Evolutionary conservation across 345 rosid genomes (phyloP).

Genomic region (Eucalyptus tenuipes): DNA sequence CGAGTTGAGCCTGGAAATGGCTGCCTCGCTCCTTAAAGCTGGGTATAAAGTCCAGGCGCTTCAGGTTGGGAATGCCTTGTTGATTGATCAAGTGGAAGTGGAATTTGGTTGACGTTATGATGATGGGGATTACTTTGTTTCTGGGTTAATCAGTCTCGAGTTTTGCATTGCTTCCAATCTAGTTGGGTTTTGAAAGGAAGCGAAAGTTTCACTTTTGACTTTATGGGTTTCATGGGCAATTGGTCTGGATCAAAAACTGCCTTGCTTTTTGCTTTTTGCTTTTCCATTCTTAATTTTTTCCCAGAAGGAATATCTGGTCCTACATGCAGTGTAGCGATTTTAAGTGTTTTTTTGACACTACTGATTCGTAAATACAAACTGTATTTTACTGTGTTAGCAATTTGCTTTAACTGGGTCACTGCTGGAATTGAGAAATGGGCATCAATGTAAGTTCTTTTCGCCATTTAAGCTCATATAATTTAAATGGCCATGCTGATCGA

Average conservation of each 20-base stretch:
- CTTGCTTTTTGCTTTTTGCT: background rate
- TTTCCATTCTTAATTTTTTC: background rate
- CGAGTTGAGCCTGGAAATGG: slow-evolving; percentile 56
- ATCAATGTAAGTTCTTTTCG: background rate
- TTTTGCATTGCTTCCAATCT: background rate
- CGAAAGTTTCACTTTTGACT: background rate
- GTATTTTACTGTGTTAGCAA: background rate
- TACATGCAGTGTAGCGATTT: background rate
- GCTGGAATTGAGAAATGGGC: background rate
- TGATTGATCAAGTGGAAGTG: background rate
- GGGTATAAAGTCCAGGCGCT: slow-evolving; percentile 65
- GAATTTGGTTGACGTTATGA: background rate
- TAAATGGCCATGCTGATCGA: background rate
- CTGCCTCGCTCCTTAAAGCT: slow-evolving; percentile 48
- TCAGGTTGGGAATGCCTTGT: slow-evolving; percentile 22
- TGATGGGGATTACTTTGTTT: background rate
- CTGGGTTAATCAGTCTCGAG: background rate
- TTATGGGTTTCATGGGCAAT: background rate
- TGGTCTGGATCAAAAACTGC: background rate
- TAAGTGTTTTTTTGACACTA: background rate
- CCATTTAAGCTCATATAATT: background rate
- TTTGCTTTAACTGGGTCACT: background rate
- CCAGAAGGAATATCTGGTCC: background rate
- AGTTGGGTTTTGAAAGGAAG: background rate
- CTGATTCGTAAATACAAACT: background rate